Conservation (phyloP, 768 basidiomycete species). For the Boletus eberwhitei region DNA sequence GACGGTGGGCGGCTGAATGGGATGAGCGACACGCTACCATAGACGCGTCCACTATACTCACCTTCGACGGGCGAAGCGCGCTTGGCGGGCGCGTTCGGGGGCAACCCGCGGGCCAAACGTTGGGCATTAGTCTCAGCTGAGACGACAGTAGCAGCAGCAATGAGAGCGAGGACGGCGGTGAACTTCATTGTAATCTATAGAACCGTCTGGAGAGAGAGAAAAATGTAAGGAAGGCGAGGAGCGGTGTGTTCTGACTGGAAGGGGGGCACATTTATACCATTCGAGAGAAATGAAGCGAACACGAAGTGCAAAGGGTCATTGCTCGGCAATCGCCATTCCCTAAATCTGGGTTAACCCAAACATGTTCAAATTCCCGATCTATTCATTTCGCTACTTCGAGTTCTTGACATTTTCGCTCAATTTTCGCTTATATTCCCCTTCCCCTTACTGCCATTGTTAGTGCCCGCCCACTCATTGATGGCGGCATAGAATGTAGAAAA, state of each 20-base stretch:
- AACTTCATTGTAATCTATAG: conserved; percentile 27
- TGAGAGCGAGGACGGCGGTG: conserved; percentile 33
- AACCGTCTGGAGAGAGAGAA: background rate
- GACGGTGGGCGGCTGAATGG: conserved; percentile 34
- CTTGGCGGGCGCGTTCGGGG: conserved; percentile 42
- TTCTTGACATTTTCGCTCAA: background rate
- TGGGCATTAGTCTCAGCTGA: conserved; percentile 50
- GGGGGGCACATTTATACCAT: conserved; percentile 10
- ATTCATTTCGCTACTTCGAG: background rate
- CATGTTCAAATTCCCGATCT: conserved; percentile 2
- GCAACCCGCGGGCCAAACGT: conserved; percentile 52
- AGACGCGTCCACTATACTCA: conserved; percentile 17
- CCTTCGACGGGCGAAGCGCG: conserved; percentile 33
- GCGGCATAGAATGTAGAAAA: background rate
- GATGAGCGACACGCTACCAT: background rate
- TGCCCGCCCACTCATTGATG: background rate
- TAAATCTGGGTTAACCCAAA: background rate
- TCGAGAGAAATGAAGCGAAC: background rate
- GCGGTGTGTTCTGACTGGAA: background rate
- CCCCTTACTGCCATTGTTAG: background rate
- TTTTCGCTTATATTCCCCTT: background rate
- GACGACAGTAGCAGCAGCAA: conserved; percentile 36
- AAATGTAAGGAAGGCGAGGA: background rate
- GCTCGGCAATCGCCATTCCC: conserved; percentile 1
- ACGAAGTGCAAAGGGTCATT: too few relatives aligned